phyloP scores from a whole-genome alignment of 2,329 filamentous ascomycete species.

The Lachnum nothofagi region DNA sequence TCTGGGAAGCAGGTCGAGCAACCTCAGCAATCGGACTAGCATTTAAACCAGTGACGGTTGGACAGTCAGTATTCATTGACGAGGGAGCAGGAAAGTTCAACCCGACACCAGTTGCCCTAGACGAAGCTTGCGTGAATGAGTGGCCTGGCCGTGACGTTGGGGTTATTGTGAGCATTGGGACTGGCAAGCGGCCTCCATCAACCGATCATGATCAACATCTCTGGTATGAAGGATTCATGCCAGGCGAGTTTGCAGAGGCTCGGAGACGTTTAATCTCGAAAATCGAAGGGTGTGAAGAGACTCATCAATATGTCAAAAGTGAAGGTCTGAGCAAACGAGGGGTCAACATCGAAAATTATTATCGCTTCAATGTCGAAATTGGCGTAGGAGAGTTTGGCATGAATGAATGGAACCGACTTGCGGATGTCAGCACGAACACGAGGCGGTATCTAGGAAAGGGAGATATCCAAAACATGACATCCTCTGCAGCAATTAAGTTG shows the following conservation, averaged over 20 bases:
- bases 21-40: constrained; percentile 85
- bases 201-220: constrained; percentile 66
- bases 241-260: constrained; percentile 90
- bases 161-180: constrained; percentile 90
- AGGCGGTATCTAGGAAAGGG: constrained; percentile 71
- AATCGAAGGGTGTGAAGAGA: constrained; percentile 91
- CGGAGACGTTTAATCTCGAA: constrained; percentile 78
- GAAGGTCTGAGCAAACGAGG: constrained; percentile 72
- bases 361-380: constrained; percentile 91
- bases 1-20: constrained; percentile 96
- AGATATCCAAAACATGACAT: constrained; percentile 71
- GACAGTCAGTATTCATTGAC: constrained; percentile 89
- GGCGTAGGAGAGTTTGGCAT: constrained; percentile 96
- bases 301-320: constrained; percentile 78
- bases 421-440: constrained; percentile 90
- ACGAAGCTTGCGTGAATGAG: constrained; percentile 87
- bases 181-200: constrained; percentile 70
- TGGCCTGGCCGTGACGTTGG: constrained; percentile 93
- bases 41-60: constrained; percentile 92
- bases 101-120: constrained; percentile 75
- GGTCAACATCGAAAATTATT: constrained; percentile 86
- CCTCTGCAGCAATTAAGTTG: constrained; percentile 71
- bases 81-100: constrained; percentile 91
- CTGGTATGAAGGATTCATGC: constrained; percentile 92
- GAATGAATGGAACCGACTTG: constrained; percentile 95